Evolutionary conservation across 768 basidiomycete genomes (phyloP).

Genomic region (Termitomyces sp.): DNA sequence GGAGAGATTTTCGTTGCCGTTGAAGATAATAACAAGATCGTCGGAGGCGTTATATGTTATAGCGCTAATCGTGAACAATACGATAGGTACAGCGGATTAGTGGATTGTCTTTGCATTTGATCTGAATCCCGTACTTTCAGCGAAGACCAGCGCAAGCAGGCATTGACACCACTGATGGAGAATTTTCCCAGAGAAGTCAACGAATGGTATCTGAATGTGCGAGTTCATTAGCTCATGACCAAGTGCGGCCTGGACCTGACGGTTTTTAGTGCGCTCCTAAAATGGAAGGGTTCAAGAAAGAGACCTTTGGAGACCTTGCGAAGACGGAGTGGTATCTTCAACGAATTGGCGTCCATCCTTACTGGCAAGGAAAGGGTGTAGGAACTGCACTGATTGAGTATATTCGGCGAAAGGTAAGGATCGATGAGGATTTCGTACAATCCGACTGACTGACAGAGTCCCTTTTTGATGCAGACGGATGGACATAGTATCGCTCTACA

Average conservation of each 20-base stretch:
- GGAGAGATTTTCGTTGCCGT: constrained; percentile 8
- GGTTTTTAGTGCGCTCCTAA: background rate
- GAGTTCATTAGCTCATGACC: background rate
- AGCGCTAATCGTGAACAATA: constrained; percentile 1
- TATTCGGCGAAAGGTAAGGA: constrained; percentile 1
- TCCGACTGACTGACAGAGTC: background rate
- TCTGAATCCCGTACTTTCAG: background rate
- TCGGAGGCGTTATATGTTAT: constrained; percentile 8
- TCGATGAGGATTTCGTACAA: background rate
- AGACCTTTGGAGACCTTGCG: background rate
- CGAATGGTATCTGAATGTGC: constrained; percentile 3
- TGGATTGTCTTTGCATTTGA: background rate
- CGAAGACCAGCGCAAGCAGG: constrained; percentile 6
- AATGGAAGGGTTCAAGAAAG: constrained; percentile 5
- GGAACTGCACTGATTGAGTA: constrained; percentile 9
- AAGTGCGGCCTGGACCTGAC: background rate
- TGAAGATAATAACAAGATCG: constrained; percentile 3
- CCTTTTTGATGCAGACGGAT: background rate
- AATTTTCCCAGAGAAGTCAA: constrained; percentile 1
- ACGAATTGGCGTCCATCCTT: background rate
- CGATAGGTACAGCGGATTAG: background rate
- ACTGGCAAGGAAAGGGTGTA: constrained; percentile 9
- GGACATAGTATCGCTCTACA: constrained; percentile 2
- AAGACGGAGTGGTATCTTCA: background rate
- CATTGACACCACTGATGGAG: constrained; percentile 1